Evolutionary conservation across 345 rosid genomes (phyloP), one percentile per base, ranked within the genome.

Genomic region (Schrenkiella parvula): DNA sequence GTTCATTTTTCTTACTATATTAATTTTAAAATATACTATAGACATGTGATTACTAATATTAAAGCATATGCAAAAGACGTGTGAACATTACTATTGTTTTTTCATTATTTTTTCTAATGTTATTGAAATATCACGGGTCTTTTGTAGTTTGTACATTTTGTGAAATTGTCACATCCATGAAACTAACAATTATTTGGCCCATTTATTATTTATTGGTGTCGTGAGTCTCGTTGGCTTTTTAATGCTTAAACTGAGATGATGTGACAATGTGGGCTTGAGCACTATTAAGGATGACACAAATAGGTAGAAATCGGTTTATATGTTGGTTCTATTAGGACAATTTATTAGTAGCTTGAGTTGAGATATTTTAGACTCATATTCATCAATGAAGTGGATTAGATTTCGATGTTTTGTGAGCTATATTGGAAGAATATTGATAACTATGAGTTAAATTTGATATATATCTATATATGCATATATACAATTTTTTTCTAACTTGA

Each of bases 21-120:
- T 28, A 23, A 13, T 63, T 25, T 51, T 19, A 31, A 23, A 21
- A 1, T 59, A 67, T 66, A 50, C 57, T 59, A 31, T 58, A 59
- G 64, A 10, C 73, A 60, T 59, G 72, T 48, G 67, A 74, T 46
- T 46, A 46, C 15, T 54, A 19, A 46, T 73, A 34, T 46, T 55
- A 64, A 73, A 54, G 71, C 65, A 23, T 55, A 55, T 55, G 50
- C 77, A 35, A 35, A 73, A 64, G 63, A 64, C 58, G 14, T 48
- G 72, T 58, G 68, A 74, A 74, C 21, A 19, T 54, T 56, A 58
- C 67, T 48, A 74, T 53, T 57, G 62, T 66, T 74, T 74, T 25
- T n/a, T 7, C 26, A 56, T 19, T 55, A n/a, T n/a, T 11, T 17
- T 17, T 37, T 48, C 25, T 57, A 13, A 19, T 57, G 35, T 38